These are phyloP conservation scores for Phytophthora agathidicida DNA, from an alignment of 352 stramenopile species.

Conservation along the genomic window DNA sequence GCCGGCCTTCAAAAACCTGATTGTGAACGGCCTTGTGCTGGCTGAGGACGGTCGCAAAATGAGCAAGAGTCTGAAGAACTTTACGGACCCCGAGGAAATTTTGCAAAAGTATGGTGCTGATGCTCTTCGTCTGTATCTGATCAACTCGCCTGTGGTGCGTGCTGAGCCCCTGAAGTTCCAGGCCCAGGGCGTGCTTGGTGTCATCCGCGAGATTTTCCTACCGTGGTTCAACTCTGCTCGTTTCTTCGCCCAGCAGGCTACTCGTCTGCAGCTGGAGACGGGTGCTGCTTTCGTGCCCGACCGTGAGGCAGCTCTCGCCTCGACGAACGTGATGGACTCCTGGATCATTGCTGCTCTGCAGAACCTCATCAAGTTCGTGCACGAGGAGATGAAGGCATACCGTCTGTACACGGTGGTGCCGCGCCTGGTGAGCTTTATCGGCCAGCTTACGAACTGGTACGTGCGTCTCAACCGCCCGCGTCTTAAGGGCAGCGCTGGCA, in stretches of 20 bases:
- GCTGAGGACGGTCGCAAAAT: slow-evolving; percentile 99
- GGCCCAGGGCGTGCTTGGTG: slow-evolving; percentile 94
- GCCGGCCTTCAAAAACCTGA: slow-evolving; percentile 99
- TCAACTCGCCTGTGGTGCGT: slow-evolving; percentile 99
- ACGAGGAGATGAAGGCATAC: slow-evolving; percentile 98
- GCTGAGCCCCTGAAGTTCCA: slow-evolving; percentile 98
- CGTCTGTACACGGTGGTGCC: slow-evolving; percentile 99
- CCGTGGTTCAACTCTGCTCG: slow-evolving; percentile 99
- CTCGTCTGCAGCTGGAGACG: slow-evolving; percentile 91
- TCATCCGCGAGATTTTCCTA: slow-evolving; percentile 99
- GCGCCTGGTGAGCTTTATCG: slow-evolving; percentile 97
- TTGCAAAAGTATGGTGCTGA: slow-evolving; percentile 98
- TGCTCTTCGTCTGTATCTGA: slow-evolving; percentile 99
- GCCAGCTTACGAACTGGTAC: slow-evolving; percentile 99
- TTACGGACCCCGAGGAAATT: slow-evolving; percentile 94
- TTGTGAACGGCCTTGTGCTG: slow-evolving; percentile 99
- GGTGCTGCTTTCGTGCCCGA: slow-evolving; percentile 90
- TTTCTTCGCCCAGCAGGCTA: slow-evolving; percentile 98
- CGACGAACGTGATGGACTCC: slow-evolving; percentile 98
- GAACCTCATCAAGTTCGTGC: slow-evolving; percentile 97
- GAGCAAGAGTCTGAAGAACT: slow-evolving; percentile 99
- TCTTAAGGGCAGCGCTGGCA: slow-evolving; percentile 95
- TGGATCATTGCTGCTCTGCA: slow-evolving; percentile 99
- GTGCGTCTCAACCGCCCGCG: slow-evolving; percentile 98
- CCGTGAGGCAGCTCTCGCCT: slow-evolving; percentile 84